Base-by-base conservation (phyloP, 495 filamentous ascomycete species). In the Penicillium simplicissimum region DNA sequence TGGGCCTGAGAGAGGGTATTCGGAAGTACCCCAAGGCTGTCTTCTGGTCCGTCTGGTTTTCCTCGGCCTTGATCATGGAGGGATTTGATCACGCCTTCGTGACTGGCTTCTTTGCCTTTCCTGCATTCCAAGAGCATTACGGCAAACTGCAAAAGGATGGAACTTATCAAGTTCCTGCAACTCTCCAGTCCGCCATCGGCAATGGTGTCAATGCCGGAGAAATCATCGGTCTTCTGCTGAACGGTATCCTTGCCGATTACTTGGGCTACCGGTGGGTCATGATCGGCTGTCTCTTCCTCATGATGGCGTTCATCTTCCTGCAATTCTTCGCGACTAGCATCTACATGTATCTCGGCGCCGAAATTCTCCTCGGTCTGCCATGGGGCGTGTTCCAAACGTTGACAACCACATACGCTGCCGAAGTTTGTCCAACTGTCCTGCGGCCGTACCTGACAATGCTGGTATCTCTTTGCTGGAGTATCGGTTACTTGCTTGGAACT, bases 331-430 rank as follows among this genome's bases (percentile, higher is more conserved):
- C 87, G 0, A 79, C 83, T 31, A 83, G 77, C 66, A 79, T 89
- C 9, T 75, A 84, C 33, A 80, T 82, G 34, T 81, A 91, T 19
- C 80, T 88, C 37, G 82, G 85, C 11, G 87, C 82, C 4, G 87
- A 90, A 69, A 87, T 91, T 55, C 76, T 91, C 1, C 86, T 84
- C 55, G 88, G 88, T 59, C 83, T 91, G 56, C 84, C 86, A 54
- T 90, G 87, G 88, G 89, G 88, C 53, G 83, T 90, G 35, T 90
- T 90, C 71, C 87, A 89, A 68, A 90, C 88, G 0, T 70, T 87
- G 3, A 87, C 86, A n/a, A 85, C 86, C 62, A 86, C 86, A 1
- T 92, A 90, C 60, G 89, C 88, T 37, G 86, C 87, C 52, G 89
- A 92, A 64, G 86, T 90, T 34, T 86, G 82, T 66, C 88, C 88